phyloP scores from a whole-genome alignment of 371 early-diverging fungal genomes.

The Rhizopus stolonifer region DNA sequence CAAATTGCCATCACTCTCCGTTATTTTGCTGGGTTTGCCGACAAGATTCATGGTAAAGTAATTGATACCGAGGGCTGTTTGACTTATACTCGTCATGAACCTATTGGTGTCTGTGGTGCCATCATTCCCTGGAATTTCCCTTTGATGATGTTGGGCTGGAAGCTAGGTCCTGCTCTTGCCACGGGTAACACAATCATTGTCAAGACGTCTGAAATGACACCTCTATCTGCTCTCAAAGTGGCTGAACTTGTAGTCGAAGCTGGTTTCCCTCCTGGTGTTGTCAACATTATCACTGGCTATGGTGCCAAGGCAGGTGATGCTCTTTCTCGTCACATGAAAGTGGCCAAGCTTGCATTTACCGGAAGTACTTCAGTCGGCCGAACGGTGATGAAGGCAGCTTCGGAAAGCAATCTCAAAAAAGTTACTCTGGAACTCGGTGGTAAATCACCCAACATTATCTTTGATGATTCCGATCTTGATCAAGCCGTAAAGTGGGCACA shows the following conservation, averaged over 20 bases:
- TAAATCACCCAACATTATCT: conserved; percentile 89
- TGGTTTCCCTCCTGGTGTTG: conserved; percentile 63
- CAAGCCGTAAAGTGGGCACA: conserved; percentile 72
- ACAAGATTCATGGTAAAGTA: conserved; percentile 67
- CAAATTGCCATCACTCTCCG: too few relatives aligned
- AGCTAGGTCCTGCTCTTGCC: conserved; percentile 85
- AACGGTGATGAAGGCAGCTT: conserved; percentile 52
- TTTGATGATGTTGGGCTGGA: conserved; percentile 75
- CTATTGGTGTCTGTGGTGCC: conserved; percentile 78
- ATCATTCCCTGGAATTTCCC: conserved; percentile 90
- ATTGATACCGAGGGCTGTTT: conserved; percentile 46
- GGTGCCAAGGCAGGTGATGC: conserved; percentile 45
- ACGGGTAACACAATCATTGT: conserved; percentile 82
- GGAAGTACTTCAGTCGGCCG: conserved; percentile 62
- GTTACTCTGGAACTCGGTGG: conserved; percentile 81
- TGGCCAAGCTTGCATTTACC: conserved; percentile 64
- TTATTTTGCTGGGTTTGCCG: conserved; percentile 84
- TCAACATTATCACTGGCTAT: conserved; percentile 68
- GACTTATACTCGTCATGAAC: conserved; percentile 75
- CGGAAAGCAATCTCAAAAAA: conserved; percentile 74
- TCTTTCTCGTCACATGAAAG: conserved; percentile 41
- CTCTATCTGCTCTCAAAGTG: conserved; percentile 50
- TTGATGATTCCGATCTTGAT: conserved; percentile 81
- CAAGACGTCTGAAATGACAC: conserved; percentile 84
- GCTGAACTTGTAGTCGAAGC: conserved; percentile 52